Conservation (phyloP, 352 stramenopile genomes). For the Thalassiosira ordinaria region DNA sequence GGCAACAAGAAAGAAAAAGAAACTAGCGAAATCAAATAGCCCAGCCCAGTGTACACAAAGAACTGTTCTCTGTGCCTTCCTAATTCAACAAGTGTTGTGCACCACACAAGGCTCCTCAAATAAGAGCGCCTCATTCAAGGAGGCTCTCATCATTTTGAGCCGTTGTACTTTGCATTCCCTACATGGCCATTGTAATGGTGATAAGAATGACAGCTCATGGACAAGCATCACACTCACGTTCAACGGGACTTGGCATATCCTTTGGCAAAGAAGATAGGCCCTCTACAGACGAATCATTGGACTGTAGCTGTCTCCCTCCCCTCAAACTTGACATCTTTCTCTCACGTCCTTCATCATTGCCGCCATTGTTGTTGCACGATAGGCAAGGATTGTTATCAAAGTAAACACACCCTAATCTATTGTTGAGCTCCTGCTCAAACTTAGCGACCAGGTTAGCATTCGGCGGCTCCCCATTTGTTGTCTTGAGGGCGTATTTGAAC, state of each 20-base stretch:
- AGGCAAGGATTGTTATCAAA: slow-evolving; percentile 51
- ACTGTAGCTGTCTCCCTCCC: neutral
- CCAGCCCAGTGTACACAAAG: no score
- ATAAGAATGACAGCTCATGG: no score
- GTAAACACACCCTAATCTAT: slow-evolving; percentile 44
- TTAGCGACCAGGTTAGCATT: slow-evolving; percentile 17
- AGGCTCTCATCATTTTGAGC: no score
- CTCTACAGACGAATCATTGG: slow-evolving; percentile 19
- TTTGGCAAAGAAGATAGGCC: slow-evolving; percentile 43
- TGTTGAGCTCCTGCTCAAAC: slow-evolving; percentile 54
- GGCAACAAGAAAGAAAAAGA: no score
- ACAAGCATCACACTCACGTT: no score
- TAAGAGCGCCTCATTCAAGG: no score
- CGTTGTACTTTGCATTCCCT: no score
- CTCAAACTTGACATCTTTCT: neutral
- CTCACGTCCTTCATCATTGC: neutral
- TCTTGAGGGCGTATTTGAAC: slow-evolving; percentile 49
- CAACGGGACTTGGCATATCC: slow-evolving; percentile 23
- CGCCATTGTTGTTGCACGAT: slow-evolving; percentile 20
- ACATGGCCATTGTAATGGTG: no score
- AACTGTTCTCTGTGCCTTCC: no score
- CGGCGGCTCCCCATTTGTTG: neutral
- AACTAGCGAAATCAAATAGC: no score
- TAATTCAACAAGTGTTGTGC: no score
- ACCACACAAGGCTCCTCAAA: no score